Percentiles rank a stretch among this genome's conserved stretches.
phyloP scores from a whole-genome alignment of 2,329 filamentous ascomycete genomes.

The Cladophialophora chaetospira region DNA sequence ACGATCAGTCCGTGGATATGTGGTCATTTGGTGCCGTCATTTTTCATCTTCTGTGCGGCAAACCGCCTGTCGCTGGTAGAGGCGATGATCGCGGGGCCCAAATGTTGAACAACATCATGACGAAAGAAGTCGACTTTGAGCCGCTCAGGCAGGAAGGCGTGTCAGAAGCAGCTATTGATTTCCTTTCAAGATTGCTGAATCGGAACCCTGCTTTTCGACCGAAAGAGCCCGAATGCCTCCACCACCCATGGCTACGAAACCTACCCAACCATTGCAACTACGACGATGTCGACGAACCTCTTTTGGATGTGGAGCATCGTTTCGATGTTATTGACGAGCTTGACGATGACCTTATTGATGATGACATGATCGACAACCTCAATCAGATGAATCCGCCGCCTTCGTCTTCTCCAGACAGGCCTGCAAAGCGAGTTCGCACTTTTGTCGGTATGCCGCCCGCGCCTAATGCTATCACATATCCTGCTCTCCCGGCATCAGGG shows the following conservation, averaged over 20 bases:
- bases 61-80: slow-evolving; percentile 78
- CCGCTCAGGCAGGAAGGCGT: slow-evolving; percentile 63
- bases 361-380: slow-evolving; percentile 29
- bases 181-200: slow-evolving; percentile 77
- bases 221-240: slow-evolving; percentile 68
- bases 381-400: slow-evolving; percentile 29
- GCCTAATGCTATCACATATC: slow-evolving; percentile 43
- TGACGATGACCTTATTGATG: slow-evolving; percentile 36
- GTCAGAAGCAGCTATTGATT: slow-evolving; percentile 69
- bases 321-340: slow-evolving; percentile 40
- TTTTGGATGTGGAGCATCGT: slow-evolving; percentile 48
- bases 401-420: slow-evolving; percentile 28
- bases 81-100: slow-evolving; percentile 75
- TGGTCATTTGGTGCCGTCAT: slow-evolving; percentile 95
- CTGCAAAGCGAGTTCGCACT: slow-evolving; percentile 39
- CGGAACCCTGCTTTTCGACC: slow-evolving; percentile 77
- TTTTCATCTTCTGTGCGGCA: slow-evolving; percentile 78
- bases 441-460: slow-evolving; percentile 13
- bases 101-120: slow-evolving; percentile 82
- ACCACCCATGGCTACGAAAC: slow-evolving; percentile 72
- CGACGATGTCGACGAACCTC: slow-evolving; percentile 47
- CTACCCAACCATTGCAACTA: slow-evolving; percentile 61
- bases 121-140: slow-evolving; percentile 65
- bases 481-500: slow-evolving; percentile 42
- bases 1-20: slow-evolving; percentile 89